A percentile compares a stretch with the other conserved stretches of the same genome.
phyloP scores from a whole-genome alignment of 768 basidiomycete genomes.

The Serendipita sp. region DNA sequence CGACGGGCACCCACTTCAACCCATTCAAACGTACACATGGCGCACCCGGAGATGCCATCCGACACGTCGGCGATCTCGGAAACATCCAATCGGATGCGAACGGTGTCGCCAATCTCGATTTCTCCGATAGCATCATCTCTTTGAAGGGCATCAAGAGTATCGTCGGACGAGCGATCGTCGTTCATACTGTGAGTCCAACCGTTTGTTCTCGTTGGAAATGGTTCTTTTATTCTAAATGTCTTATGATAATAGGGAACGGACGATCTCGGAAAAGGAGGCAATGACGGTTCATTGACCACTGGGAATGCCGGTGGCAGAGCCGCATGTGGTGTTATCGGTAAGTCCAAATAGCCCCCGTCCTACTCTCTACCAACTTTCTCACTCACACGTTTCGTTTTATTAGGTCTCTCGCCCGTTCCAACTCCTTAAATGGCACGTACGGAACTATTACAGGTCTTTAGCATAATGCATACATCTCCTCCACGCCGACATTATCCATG shows the following conservation, averaged over 20 bases:
- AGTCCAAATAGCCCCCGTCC: slow-evolving; percentile 7
- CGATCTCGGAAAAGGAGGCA: slow-evolving; percentile 55
- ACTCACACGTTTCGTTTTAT: too few relatives aligned
- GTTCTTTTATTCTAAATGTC: too few relatives aligned
- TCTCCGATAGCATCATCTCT: slow-evolving; percentile 44
- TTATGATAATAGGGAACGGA: slow-evolving; percentile 41
- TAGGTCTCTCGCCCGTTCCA: too few relatives aligned
- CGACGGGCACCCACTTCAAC: slow-evolving; percentile 66
- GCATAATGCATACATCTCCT: slow-evolving; percentile 6
- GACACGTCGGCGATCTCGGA: slow-evolving; percentile 65
- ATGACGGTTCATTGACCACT: slow-evolving; percentile 55
- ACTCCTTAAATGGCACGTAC: too few relatives aligned
- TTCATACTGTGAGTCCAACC: slow-evolving; percentile 40
- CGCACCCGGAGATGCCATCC: slow-evolving; percentile 30
- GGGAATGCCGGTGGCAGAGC: slow-evolving; percentile 61
- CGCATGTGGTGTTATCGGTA: slow-evolving; percentile 75
- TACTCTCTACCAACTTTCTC: too few relatives aligned
- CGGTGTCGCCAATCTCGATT: slow-evolving; percentile 40
- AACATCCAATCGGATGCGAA: slow-evolving; percentile 46
- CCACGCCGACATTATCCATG: neutral
- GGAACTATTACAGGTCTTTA: too few relatives aligned
- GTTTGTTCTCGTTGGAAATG: too few relatives aligned
- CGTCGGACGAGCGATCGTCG: slow-evolving; percentile 55
- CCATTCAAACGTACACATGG: slow-evolving; percentile 51
- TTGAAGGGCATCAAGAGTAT: slow-evolving; percentile 53